phyloP scores from a whole-genome alignment of 139 green algal species.

The Gonium pectorale region DNA sequence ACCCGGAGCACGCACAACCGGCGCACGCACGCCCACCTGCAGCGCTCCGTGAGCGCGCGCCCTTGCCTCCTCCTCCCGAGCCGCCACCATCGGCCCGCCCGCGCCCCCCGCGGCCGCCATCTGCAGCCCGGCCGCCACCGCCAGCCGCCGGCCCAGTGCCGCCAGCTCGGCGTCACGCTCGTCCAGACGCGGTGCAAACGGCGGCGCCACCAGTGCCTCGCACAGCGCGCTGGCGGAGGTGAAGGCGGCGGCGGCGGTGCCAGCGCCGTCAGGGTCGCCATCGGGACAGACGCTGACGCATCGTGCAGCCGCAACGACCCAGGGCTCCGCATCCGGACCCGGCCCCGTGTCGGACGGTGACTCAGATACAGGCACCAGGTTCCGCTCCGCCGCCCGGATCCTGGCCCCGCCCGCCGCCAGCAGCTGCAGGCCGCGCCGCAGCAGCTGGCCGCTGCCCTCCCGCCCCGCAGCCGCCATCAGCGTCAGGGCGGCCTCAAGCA shows the following conservation, averaged over 20 bases:
- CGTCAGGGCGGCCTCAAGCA: background rate
- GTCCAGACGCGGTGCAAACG: background rate
- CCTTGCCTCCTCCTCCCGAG: background rate
- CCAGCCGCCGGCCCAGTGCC: background rate
- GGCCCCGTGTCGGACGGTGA: background rate
- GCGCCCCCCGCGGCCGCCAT: background rate
- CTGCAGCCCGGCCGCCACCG: background rate
- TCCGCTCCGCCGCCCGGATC: background rate
- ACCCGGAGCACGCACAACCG: background rate
- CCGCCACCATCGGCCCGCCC: too few relatives aligned
- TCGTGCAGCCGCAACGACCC: background rate
- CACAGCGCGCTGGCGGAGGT: background rate
- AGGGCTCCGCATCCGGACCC: background rate
- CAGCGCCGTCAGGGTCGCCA: background rate
- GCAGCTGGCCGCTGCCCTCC: background rate
- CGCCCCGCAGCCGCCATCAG: background rate
- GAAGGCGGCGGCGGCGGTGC: background rate
- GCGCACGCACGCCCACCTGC: constrained; percentile 8
- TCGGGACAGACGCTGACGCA: background rate
- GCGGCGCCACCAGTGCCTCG: background rate
- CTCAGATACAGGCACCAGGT: background rate
- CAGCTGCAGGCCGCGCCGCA: constrained; percentile 12
- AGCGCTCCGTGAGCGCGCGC: background rate
- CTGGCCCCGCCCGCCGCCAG: background rate
- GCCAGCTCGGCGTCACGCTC: background rate